Evolutionary conservation across 192 early-diverging fungal species (phyloP).

Genomic region (Dissophora ornata): DNA sequence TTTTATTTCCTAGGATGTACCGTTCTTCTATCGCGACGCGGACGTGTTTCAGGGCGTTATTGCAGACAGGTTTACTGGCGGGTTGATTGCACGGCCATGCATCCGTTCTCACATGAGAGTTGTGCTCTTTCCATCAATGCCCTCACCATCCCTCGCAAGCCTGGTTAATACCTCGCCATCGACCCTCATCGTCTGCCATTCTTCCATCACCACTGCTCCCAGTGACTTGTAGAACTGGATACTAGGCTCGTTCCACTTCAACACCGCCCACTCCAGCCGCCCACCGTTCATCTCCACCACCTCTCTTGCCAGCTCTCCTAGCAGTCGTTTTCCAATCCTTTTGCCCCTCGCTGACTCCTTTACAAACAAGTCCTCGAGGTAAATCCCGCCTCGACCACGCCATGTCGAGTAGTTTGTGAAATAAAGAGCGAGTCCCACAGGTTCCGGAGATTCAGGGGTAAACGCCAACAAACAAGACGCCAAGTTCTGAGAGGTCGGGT

Average conservation of each 20-base stretch:
- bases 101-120: constrained; percentile 23
- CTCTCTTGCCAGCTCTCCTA: constrained; percentile 74
- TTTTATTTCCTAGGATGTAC: neutral
- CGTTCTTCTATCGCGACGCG: neutral
- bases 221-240: constrained; percentile 80
- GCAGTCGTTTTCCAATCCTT: constrained; percentile 76
- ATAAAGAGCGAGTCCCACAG: constrained; percentile 85
- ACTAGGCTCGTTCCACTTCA: constrained; percentile 88
- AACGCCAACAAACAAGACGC: constrained; percentile 33
- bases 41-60: no score
- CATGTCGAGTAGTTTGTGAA: constrained; percentile 89
- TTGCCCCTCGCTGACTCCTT: constrained; percentile 66
- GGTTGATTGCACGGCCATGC: no score
- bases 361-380: constrained; percentile 90
- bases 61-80: no score
- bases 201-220: constrained; percentile 74
- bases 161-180: constrained; percentile 66
- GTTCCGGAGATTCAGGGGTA: constrained; percentile 28
- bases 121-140: constrained; percentile 41
- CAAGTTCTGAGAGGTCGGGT: constrained; percentile 73
- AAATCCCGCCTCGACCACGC: constrained; percentile 78
- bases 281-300: constrained; percentile 75
- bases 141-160: constrained; percentile 53
- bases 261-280: constrained; percentile 85
- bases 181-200: constrained; percentile 83